Base-by-base conservation (phyloP, 2,329 filamentous ascomycete genomes). In the Pyrenophora graminea region DNA sequence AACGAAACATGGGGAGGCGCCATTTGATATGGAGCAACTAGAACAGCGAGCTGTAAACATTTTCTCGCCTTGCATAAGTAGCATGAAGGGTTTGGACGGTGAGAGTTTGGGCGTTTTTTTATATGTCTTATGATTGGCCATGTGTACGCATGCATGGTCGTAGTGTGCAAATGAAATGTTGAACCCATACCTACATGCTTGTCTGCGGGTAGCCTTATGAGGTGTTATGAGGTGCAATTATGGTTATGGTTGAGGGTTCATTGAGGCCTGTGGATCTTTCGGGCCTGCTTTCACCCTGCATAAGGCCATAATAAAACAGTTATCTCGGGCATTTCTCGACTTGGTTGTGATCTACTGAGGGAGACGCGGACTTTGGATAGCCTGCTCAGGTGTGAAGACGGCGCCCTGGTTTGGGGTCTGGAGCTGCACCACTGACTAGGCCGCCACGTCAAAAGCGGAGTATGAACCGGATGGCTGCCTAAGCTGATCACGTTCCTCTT, bases 1-100 rank as follows among this genome's bases (percentile, higher is more conserved):
- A 39, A 33, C 27, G 42, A 37, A 19, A 21, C 21, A 13, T 37
- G 12, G 31, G 27, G 31, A 21, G 19, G 27, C 31, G 37, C 47
- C 51, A 50, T 59, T 59, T 55, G 53, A 48, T 13, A 55, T 52
- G 54, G 51, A 23, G 12, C 7, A 27, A 10, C 51, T 45, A 34
- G 27, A 48, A 39, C 18, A 50, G 51, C 45, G 37, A 46, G 34
- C 32, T 54, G 25, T 52, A 45, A 48, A 37, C 43, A 44, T 57
- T 39, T 49, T 48, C 31, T 38, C 32, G 25, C 45, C 48, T 58
- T 52, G 52, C 53, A 56, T 47, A 47, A 21, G 39, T 54, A 51
- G 31, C 39, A 45, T 34, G 37, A 44, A 46, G 30, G 39, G 40
- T 44, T 23, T 39, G 17, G 15, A 21, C 34, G 42, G 42, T 30